A percentile compares a stretch with the other conserved stretches of the same genome.
Conservation (phyloP, 202 grass and related monocot genomes). For the Panicum hallii region DNA sequence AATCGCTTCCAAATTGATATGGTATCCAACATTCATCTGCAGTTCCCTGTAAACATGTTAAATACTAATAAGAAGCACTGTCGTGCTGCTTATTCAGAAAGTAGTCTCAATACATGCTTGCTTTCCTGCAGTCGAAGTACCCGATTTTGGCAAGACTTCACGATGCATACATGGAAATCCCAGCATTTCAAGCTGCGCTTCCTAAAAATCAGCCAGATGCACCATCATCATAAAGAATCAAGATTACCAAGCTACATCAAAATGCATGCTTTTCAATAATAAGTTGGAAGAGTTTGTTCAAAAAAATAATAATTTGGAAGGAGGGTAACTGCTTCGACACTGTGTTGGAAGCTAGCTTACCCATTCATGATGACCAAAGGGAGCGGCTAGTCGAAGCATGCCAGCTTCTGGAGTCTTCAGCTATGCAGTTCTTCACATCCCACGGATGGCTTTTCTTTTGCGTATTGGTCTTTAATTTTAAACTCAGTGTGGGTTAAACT, state of each 20-base stretch:
- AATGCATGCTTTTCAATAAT: not conserved
- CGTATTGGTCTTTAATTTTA: too few species aligned
- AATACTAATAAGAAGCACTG: not conserved
- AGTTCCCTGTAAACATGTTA: not conserved
- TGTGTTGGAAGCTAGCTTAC: not conserved
- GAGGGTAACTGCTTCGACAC: not conserved
- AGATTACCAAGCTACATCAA: not conserved
- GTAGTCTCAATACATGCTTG: not conserved
- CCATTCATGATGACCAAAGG: too few species aligned
- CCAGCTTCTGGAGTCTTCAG: too few species aligned
- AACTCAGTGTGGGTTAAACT: too few species aligned
- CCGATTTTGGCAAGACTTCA: conserved; percentile 63
- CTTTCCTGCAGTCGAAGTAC: conserved; percentile 61
- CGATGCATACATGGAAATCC: conserved; percentile 60
- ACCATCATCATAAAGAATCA: conserved; percentile 25
- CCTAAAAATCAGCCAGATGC: conserved; percentile 73
- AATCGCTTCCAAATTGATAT: conserved; percentile 77
- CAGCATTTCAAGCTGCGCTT: conserved; percentile 65
- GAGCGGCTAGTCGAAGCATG: too few species aligned
- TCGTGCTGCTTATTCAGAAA: conserved; percentile 9
- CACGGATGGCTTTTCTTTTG: too few species aligned
- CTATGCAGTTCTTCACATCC: too few species aligned
- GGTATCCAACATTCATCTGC: conserved; percentile 30
- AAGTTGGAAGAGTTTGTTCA: too few species aligned
- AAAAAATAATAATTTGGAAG: conserved; percentile 5